phyloP scores from a whole-genome alignment of 108 stramenopile genomes.

The Fragilaria radians region DNA sequence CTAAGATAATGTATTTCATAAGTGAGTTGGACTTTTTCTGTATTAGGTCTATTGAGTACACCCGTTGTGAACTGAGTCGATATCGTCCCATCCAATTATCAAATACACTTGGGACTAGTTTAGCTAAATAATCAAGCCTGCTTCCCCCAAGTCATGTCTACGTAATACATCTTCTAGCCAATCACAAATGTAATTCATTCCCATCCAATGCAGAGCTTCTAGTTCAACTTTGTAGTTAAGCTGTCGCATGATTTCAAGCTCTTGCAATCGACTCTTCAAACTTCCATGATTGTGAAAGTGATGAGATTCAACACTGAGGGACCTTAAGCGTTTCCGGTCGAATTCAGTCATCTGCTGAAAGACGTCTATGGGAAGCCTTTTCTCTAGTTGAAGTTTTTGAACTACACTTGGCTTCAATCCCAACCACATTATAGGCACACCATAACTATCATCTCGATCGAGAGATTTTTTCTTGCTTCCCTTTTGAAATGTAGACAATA shows the following conservation, averaged over 20 bases:
- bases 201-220: constrained; percentile 79
- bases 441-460: constrained; percentile 32
- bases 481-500: constrained; percentile 59
- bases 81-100: too few relatives aligned
- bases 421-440: constrained; percentile 65
- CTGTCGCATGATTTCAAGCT: constrained; percentile 43
- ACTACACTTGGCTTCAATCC: constrained; percentile 67
- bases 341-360: constrained; percentile 57
- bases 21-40: too few relatives aligned
- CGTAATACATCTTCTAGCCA: constrained; percentile 22
- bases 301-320: constrained; percentile 10
- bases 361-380: constrained; percentile 68
- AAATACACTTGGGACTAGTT: too few relatives aligned
- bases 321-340: constrained; percentile 48
- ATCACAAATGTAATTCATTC: constrained; percentile 38
- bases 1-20: too few relatives aligned
- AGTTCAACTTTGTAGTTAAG: constrained; percentile 67
- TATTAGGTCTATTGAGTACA: too few relatives aligned
- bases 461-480: constrained; percentile 29
- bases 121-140: not conserved
- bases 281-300: constrained; percentile 13
- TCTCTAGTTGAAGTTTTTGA: constrained; percentile 39
- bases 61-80: too few relatives aligned
- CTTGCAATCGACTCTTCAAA: constrained; percentile 15
- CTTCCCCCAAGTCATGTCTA: not conserved